These are phyloP conservation scores for Lithohypha guttulata DNA, from an alignment of 2,329 filamentous ascomycete genomes.

Conservation along the genomic window DNA sequence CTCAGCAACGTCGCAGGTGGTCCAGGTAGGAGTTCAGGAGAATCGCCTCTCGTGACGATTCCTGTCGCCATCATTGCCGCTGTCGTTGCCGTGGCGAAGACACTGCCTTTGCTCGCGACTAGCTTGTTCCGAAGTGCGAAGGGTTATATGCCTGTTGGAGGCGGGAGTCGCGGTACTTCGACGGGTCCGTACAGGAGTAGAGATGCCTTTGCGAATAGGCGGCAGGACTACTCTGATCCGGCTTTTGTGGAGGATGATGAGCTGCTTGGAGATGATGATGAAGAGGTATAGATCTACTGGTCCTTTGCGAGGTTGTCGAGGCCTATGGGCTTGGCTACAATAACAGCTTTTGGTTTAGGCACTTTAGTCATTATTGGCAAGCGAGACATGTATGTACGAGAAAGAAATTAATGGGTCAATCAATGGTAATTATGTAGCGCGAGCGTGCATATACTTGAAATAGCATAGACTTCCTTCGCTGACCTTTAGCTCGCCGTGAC, in stretches of 20 bases:
- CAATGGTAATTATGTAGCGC: not conserved
- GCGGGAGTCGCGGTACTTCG: constrained; percentile 32
- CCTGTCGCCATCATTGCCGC: constrained; percentile 73
- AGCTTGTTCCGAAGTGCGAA: constrained; percentile 60
- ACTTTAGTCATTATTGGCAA: not conserved
- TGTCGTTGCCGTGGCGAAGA: constrained; percentile 62
- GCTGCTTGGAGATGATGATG: constrained; percentile 80
- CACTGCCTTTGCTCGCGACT: constrained; percentile 59
- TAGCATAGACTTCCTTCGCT: constrained; percentile 1
- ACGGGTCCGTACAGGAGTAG: constrained; percentile 68
- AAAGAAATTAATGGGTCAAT: not conserved
- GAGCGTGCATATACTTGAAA: constrained; percentile 3
- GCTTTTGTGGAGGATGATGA: constrained; percentile 89
- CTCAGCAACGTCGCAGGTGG: constrained; percentile 12
- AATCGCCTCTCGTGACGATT: constrained; percentile 68
- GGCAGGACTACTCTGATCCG: constrained; percentile 63
- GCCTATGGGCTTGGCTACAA: not conserved
- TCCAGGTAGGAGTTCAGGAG: constrained; percentile 38
- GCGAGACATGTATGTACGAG: not conserved
- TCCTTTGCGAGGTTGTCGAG: not conserved
- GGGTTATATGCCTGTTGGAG: constrained; percentile 41
- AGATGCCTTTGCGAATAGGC: constrained; percentile 75
- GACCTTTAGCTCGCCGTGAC: constrained; percentile 26
- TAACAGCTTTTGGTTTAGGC: not conserved
- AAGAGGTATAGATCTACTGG: constrained; percentile 16